Conservation (phyloP, 2,329 filamentous ascomycete genomes). For the Bipolaris oryzae region DNA sequence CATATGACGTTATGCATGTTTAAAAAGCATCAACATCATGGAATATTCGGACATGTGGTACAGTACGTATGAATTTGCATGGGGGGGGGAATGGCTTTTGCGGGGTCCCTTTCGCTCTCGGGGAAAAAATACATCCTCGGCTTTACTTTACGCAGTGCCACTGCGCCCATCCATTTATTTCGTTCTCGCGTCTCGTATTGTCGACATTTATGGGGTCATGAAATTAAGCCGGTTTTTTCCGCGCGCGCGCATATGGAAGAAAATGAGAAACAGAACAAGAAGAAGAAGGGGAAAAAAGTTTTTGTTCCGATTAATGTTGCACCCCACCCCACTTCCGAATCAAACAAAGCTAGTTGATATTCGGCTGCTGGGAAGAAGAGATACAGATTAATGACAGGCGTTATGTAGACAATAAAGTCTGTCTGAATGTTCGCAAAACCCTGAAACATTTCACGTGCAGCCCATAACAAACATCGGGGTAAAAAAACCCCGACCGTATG, state of each 20-base stretch:
- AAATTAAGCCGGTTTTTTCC: slow-evolving; percentile 7
- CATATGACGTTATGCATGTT: slow-evolving; percentile 4
- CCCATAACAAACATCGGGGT: no score
- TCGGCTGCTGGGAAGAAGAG: no score
- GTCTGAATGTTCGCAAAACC: no score
- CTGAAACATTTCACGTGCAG: no score
- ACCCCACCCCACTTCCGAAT: no score
- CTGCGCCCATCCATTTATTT: neutral
- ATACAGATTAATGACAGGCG: no score
- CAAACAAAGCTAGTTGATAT: no score
- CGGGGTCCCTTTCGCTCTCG: neutral
- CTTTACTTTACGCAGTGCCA: neutral
- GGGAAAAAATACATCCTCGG: neutral
- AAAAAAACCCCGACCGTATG: no score
- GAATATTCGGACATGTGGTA: neutral
- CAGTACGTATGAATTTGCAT: neutral
- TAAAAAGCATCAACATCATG: slow-evolving; percentile 1
- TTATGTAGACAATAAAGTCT: no score
- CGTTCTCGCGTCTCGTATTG: neutral
- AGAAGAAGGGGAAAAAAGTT: neutral
- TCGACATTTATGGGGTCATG: neutral
- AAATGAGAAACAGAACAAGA: neutral
- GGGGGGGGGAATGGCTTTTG: neutral
- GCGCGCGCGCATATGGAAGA: neutral
- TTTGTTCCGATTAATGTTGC: no score